Evolutionary conservation across 306 rosid genomes (phyloP), one percentile per base, ranked within the genome.

Genomic region (Prunus mume): DNA sequence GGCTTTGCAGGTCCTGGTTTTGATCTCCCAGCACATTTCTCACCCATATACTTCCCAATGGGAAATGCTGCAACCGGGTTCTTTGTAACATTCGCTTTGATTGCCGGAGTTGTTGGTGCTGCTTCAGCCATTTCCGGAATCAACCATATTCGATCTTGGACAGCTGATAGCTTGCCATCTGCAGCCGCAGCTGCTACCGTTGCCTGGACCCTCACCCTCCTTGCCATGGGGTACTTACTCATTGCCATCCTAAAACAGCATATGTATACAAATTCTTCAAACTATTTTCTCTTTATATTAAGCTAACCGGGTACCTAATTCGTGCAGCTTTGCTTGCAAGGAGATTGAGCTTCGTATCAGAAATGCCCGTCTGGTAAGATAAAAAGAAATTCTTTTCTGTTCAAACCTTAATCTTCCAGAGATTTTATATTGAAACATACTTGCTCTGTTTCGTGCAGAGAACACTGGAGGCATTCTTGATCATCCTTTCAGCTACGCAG

Each of bases 41-140:
- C 98, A 10, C 99, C 99, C 5, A 89, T 96, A 74, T 83, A 86
- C 81, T 96, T 96, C 30, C 98, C 98, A 0, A 93, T 96, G 93
- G 99, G 98, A 73, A 96, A 96, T 77, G 99, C 93, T 60, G 98
- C 99, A 6, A 96, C 99, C 22, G 99, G 99, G 13, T 96, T 96
- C 89, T 93, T 92, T 58, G 99, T 93, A 56, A 87, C 83, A 25
- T 96, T 91, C 76, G 90, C 98, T 70, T 79, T 91, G 84, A 43
- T 96, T 1, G 99, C 98, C 47, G 98, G 90, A 81, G 99, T 93
- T 51, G 89, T 88, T 54, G 99, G 99, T 3, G 89, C 60, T 76
- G 99, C 93, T 62, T 88, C 97, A 17, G 78, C 78, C 3, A 85
- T 96, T 45, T 27, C 89, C 54, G 99, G 99, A 51, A 6, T 86